phyloP scores from a whole-genome alignment of 2,329 filamentous ascomycete genomes.

The Penicillium sp. region DNA sequence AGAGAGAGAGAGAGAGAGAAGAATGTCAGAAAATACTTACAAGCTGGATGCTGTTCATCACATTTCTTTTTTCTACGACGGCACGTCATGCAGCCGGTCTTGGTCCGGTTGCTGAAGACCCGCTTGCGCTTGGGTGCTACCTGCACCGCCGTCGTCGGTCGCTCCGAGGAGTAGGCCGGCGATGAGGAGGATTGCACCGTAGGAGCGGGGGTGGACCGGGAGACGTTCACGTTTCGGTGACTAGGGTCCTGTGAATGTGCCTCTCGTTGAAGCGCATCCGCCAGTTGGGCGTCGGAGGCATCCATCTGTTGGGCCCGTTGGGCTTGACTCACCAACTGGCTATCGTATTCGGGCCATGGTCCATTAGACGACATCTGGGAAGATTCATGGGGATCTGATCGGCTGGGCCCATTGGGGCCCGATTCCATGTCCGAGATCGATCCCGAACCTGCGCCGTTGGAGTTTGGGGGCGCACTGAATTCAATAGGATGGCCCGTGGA shows the following conservation, averaged over 20 bases:
- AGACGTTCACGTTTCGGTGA: slow-evolving; percentile 31
- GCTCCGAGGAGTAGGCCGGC: slow-evolving; percentile 34
- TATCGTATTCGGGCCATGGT: slow-evolving; percentile 43
- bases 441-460: slow-evolving; percentile 17
- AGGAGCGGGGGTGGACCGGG: slow-evolving; percentile 38
- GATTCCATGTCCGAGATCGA: slow-evolving; percentile 22
- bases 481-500: slow-evolving; percentile 43
- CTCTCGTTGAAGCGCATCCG: slow-evolving; percentile 54
- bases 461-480: slow-evolving; percentile 18
- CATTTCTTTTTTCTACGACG: slow-evolving; percentile 17
- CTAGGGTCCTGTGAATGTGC: slow-evolving; percentile 42
- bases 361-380: slow-evolving; percentile 29
- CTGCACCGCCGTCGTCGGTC: slow-evolving; percentile 37
- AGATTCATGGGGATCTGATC: slow-evolving; percentile 33
- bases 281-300: slow-evolving; percentile 53
- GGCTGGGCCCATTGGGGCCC: slow-evolving; percentile 21
- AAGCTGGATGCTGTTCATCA: slow-evolving; percentile 79
- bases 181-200: slow-evolving; percentile 35
- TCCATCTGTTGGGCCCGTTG: slow-evolving; percentile 48
- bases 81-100: slow-evolving; percentile 63
- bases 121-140: slow-evolving; percentile 49
- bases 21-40: slow-evolving; percentile 55
- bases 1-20: not conserved
- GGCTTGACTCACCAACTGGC: slow-evolving; percentile 46
- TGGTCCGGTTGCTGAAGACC: slow-evolving; percentile 88